Conservation (phyloP, 257 asterid species). For the Plantago elongata region DNA sequence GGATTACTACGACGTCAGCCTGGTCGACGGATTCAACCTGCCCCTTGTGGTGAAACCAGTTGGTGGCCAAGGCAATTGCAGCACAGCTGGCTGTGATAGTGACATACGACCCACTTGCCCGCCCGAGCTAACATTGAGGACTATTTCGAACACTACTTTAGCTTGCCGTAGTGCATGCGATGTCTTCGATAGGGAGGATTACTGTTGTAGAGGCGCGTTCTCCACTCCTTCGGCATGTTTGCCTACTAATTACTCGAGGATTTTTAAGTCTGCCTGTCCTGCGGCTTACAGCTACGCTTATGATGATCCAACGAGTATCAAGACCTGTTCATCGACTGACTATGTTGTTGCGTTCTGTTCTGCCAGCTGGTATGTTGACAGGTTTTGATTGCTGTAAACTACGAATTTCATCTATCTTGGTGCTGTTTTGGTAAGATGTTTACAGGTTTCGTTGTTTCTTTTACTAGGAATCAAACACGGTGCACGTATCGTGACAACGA, state of each 20-base stretch:
- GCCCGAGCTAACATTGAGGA: conserved; percentile 32
- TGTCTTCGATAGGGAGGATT: conserved; percentile 47
- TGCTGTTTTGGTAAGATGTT: too few species aligned
- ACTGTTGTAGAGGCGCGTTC: conserved; percentile 65
- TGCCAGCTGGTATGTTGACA: not conserved
- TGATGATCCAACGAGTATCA: conserved; percentile 63
- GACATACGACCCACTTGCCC: conserved; percentile 52
- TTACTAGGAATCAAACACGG: conserved; percentile 50
- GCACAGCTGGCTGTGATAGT: conserved; percentile 52
- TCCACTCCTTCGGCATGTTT: conserved; percentile 45
- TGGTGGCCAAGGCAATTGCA: conserved; percentile 50
- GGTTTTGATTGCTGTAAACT: too few species aligned
- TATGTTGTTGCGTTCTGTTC: conserved; percentile 73
- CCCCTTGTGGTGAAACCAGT: conserved; percentile 49
- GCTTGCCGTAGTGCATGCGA: conserved; percentile 86
- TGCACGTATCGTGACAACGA: conserved; percentile 46
- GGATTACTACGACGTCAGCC: conserved; percentile 61
- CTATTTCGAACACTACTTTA: not conserved
- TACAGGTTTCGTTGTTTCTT: not conserved
- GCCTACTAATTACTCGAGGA: conserved; percentile 49
- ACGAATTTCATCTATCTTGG: too few species aligned
- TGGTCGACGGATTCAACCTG: conserved; percentile 67
- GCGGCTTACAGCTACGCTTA: conserved; percentile 72
- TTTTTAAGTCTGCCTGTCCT: conserved; percentile 70
- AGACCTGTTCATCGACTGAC: conserved; percentile 55